Base-by-base conservation (phyloP, 2,329 filamentous ascomycete species). In the Nannizziopsis arthrosporioides region DNA sequence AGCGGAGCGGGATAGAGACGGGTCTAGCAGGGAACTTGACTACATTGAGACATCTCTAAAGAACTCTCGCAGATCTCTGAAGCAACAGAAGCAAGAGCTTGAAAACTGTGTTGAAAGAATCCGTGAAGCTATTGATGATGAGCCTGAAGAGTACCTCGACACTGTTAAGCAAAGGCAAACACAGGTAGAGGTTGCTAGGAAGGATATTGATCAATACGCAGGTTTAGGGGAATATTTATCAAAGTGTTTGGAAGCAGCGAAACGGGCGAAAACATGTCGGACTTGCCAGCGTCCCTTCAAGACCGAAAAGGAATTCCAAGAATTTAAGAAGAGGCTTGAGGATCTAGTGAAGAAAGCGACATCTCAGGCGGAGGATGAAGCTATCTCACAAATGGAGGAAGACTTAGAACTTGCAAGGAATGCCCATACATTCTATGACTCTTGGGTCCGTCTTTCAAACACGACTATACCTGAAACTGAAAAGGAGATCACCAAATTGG, bases 41-140 rank as follows among this genome's bases (percentile, higher is more conserved):
- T 82, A 89, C 55, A 68, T 87, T 9, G 83, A 88, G 52, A 87
- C 80, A 63, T 81, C 79, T 57, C 69, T 93, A 31, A 81, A 79
- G 40, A 81, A 73, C 41, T 68, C 75, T 18, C 79, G 78, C 39
- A 78, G 80, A n/a, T 77, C 77, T 10, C 70, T 82, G 19, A 78
- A 75, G 55, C 77, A 78, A 59, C 82, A 82, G 55, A 71, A 76
- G 11, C 68, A 74, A 27, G 83, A 88, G 50, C 70, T 78, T 37
- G 69, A 77, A 34, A 70, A 70, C 27, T 82, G 78, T 59, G 77
- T 84, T 51, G 68, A 75, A 34, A 73, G 77, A 18, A 76, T 87
- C 42, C 73, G 75, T 7, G 74, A 80, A 4, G 74, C 75, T 10
- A 68, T 78, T 30, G 74, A 79, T 31, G 67, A 66, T 22, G 71